phyloP scores from a whole-genome alignment of 306 rosid species.

The Alnus glutinosa region DNA sequence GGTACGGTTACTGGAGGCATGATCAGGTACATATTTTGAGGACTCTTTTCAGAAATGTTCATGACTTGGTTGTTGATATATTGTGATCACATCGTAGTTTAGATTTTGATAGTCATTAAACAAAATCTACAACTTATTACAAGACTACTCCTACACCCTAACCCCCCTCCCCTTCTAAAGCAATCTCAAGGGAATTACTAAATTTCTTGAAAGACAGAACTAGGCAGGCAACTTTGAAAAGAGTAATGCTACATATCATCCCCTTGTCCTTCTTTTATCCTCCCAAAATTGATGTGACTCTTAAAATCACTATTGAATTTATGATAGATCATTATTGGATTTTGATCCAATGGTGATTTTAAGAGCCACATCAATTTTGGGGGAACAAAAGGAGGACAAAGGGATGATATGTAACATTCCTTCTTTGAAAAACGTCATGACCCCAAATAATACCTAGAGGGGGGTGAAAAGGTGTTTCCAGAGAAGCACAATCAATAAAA shows the following conservation, averaged over 20 bases:
- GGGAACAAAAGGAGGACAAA: no score
- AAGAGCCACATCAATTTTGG: no score
- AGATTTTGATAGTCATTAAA: neutral
- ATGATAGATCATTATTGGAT: no score
- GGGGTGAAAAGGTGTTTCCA: no score
- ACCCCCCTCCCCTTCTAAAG: neutral
- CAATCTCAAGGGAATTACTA: neutral
- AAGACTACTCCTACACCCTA: constrained; percentile 1
- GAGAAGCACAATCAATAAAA: no score
- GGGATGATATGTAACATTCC: no score
- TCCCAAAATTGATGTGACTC: no score
- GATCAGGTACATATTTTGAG: constrained; percentile 52
- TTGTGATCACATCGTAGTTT: neutral
- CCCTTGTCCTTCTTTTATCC: no score
- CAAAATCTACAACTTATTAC: neutral
- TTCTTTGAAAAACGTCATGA: neutral
- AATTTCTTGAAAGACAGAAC: neutral
- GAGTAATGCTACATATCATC: no score
- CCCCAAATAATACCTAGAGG: no score
- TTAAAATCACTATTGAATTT: no score
- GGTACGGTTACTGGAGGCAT: constrained; percentile 80
- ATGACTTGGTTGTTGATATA: neutral
- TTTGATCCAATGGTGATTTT: no score
- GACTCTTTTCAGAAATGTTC: neutral
- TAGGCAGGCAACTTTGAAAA: neutral